These are phyloP conservation scores for Monosporascus sp. DNA, from an alignment of 2,329 filamentous ascomycete genomes.

Conservation along the genomic window DNA sequence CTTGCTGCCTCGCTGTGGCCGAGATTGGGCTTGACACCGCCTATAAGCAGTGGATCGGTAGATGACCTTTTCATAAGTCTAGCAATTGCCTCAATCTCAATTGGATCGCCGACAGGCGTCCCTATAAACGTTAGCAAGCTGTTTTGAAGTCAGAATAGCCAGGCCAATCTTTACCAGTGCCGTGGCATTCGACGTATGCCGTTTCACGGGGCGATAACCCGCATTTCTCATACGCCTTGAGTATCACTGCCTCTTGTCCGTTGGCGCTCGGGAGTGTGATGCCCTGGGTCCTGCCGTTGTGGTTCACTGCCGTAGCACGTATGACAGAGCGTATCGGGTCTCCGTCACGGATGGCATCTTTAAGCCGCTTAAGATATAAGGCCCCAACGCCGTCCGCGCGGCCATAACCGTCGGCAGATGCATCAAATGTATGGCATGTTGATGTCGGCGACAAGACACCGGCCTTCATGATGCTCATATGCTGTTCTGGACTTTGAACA, in stretches of 20 bases:
- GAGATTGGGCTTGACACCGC: too few species aligned
- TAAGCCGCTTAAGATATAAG: constrained; percentile 7
- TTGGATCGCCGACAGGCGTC: constrained; percentile 3
- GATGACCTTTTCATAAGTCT: not conserved
- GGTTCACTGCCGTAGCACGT: constrained; percentile 10
- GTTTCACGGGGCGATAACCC: constrained; percentile 4
- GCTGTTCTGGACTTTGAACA: constrained; percentile 19
- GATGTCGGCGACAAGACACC: constrained; percentile 23
- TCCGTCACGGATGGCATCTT: constrained; percentile 10
- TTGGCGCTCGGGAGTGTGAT: constrained; percentile 16
- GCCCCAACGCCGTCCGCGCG: constrained; percentile 6
- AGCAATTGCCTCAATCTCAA: constrained; percentile 1
- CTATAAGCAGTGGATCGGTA: not conserved
- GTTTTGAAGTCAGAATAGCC: too few species aligned
- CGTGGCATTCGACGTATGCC: constrained; percentile 6
- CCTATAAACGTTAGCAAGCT: too few species aligned
- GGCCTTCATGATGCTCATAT: constrained; percentile 18
- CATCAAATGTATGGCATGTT: constrained; percentile 18
- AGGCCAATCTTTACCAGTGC: not conserved
- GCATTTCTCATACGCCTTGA: constrained; percentile 3
- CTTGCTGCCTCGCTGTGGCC: not conserved
- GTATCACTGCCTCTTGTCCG: constrained; percentile 4
- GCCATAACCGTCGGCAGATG: constrained; percentile 16
- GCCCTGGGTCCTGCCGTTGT: constrained; percentile 11
- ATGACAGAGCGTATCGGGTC: constrained; percentile 16